A percentile compares a stretch with the other conserved stretches of the same genome.
These are phyloP conservation scores for Salix koriyanagi DNA, from an alignment of 345 rosid species.

Conservation along the genomic window DNA sequence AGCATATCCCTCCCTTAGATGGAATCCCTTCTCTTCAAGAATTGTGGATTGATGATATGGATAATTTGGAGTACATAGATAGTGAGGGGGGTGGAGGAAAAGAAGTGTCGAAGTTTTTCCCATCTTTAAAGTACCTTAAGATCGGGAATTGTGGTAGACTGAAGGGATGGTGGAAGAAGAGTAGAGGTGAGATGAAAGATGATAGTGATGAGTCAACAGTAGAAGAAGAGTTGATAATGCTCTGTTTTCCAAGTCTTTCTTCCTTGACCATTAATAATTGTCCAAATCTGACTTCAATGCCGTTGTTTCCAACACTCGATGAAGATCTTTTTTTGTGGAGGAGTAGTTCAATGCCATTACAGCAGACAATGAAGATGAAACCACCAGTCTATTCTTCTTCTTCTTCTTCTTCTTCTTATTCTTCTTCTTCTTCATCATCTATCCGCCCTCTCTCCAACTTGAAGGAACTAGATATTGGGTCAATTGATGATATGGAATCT, in stretches of 20 bases:
- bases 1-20: neutral
- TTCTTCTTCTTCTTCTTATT: neutral
- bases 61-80: neutral
- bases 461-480: neutral
- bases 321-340: neutral
- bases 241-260: neutral
- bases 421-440: neutral
- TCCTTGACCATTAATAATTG: fast-evolving
- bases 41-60: neutral
- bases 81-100: no score
- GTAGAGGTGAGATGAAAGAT: neutral
- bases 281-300: constrained; percentile 7
- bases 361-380: neutral
- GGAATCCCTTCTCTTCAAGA: neutral
- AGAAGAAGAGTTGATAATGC: neutral
- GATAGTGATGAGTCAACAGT: neutral
- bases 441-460: neutral
- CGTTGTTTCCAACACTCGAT: constrained; percentile 9
- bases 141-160: neutral
- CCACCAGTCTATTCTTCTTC: neutral
- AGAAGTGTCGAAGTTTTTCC: neutral
- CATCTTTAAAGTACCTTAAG: neutral
- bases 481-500: neutral
- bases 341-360: neutral
- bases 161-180: constrained; percentile 8